Percentiles rank a stretch among this genome's conserved stretches.
These are phyloP conservation scores for Trypanosomatidae sp. DNA, from an alignment of 208 protist species.

Conservation along the genomic window DNA sequence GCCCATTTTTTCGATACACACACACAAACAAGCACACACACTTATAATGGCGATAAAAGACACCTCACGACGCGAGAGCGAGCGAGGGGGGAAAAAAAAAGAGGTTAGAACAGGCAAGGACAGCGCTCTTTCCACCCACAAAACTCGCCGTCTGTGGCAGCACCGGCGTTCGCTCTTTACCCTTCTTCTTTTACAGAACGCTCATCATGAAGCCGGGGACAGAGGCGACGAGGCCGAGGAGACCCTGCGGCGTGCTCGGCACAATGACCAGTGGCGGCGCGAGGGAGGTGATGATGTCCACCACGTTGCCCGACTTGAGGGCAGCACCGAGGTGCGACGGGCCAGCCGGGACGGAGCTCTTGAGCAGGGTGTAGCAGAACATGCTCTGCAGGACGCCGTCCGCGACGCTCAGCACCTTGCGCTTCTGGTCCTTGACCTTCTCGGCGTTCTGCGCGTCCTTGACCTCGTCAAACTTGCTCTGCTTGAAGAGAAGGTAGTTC, in stretches of 20 bases:
- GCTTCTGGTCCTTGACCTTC: constrained; percentile 51
- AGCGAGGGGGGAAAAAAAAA: no score
- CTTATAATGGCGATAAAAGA: no score
- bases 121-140: no score
- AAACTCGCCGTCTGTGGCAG: no score
- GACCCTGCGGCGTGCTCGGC: constrained; percentile 57
- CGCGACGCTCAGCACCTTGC: constrained; percentile 52
- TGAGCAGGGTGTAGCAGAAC: constrained; percentile 76
- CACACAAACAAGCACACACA: no score
- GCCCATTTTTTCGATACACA: no score
- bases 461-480: constrained; percentile 32
- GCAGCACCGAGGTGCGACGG: constrained; percentile 38
- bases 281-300: constrained; percentile 60
- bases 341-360: constrained; percentile 50
- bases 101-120: no score
- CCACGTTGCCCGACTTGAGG: constrained; percentile 38
- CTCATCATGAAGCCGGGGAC: constrained; percentile 68
- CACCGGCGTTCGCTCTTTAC: no score
- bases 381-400: constrained; percentile 71
- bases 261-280: constrained; percentile 50
- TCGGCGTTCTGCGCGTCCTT: constrained; percentile 44
- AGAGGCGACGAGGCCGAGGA: constrained; percentile 70
- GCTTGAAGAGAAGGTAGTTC: constrained; percentile 61
- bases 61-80: no score
- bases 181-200: constrained; percentile 49